Evolutionary conservation across 2,329 filamentous ascomycete genomes (phyloP), one percentile per base, ranked within the genome.

Genomic region (Fusarium gaditjirri): DNA sequence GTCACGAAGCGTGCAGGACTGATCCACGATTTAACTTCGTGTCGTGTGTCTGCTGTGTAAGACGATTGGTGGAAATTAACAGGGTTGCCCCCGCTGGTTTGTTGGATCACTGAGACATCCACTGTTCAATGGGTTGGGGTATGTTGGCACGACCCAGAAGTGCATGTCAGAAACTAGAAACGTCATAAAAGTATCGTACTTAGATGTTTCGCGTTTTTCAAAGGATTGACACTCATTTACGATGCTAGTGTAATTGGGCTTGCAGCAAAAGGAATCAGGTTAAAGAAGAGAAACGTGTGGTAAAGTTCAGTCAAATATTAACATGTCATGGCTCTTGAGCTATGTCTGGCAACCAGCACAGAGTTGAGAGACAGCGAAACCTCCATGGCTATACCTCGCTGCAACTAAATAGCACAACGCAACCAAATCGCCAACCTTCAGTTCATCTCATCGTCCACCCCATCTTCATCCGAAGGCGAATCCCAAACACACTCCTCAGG

Each of bases 1-100:
- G 13, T 16, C 4, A 27, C 8, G 11, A 8, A 6, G 9, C 13
- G 0, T 8, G 2, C 5, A 4, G 5, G 2, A 38, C 9, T 0
- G 17, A 1, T 27, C 9, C 1, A 6, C 4, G 2, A 12, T 38
- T 52, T n/a, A 3, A n/a, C 17, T 52, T 38, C 27, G 3, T 8
- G 31, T 2, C 1, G 39, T 11, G 13, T 16, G 23, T 21, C 4
- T 13, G n/a, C 3, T 52, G 33, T 52, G 19, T 52, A 52, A 52
- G 49, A 52, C 14, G 19, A 52, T 52, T 52, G 33, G 49, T n/a
- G 49, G 33, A 9, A 16, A n/a, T 27, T 16, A 17, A n/a, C 49
- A 16, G 7, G 23, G 33, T 11, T 25, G 4, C 3, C 8, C n/a
- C 4, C 13, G 6, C 21, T 35, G 21, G 12, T 12, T 6, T 47